These are phyloP conservation scores for Komagataea norvegica DNA, from an alignment of 1,139 yeast genomes.

Conservation along the genomic window DNA sequence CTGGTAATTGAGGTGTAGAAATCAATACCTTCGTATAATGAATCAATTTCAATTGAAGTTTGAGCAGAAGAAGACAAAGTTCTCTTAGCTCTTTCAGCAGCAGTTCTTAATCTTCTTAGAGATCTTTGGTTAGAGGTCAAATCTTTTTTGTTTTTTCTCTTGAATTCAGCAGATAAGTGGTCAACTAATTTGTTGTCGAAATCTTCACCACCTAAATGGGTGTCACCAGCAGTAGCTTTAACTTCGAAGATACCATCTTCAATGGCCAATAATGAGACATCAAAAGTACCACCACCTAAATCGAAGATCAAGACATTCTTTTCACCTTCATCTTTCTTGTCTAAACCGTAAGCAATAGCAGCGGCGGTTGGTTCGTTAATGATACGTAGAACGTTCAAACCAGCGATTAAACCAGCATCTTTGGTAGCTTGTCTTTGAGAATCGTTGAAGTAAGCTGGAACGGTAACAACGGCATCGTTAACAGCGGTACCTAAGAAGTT, in stretches of 20 bases:
- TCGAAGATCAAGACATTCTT: conserved; percentile 91
- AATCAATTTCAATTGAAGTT: conserved; percentile 80
- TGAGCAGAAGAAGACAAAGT: conserved; percentile 81
- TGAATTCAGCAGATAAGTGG: conserved; percentile 77
- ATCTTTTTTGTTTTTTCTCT: conserved; percentile 80
- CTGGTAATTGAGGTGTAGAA: conserved; percentile 80
- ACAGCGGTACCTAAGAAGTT: conserved; percentile 88
- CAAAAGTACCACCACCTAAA: conserved; percentile 99
- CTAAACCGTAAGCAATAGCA: conserved; percentile 98
- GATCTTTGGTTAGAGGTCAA: conserved; percentile 75
- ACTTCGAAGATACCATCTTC: conserved; percentile 99
- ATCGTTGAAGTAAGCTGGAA: conserved; percentile 98
- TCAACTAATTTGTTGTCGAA: conserved; percentile 78
- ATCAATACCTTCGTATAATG: conserved; percentile 67
- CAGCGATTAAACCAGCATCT: conserved; percentile 98
- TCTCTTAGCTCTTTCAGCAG: conserved; percentile 90
- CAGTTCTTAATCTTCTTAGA: conserved; percentile 82
- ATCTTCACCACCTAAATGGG: conserved; percentile 65
- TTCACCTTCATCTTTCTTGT: conserved; percentile 70
- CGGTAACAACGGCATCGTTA: conserved; percentile 94
- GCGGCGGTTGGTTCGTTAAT: conserved; percentile 99
- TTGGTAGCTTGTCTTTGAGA: conserved; percentile 99
- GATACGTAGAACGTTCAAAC: conserved; percentile 94
- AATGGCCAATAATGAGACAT: conserved; percentile 91
- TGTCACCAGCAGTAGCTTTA: conserved; percentile 99